Base-by-base conservation (phyloP, 2,329 filamentous ascomycete genomes). In the Fonsecaea erecta region DNA sequence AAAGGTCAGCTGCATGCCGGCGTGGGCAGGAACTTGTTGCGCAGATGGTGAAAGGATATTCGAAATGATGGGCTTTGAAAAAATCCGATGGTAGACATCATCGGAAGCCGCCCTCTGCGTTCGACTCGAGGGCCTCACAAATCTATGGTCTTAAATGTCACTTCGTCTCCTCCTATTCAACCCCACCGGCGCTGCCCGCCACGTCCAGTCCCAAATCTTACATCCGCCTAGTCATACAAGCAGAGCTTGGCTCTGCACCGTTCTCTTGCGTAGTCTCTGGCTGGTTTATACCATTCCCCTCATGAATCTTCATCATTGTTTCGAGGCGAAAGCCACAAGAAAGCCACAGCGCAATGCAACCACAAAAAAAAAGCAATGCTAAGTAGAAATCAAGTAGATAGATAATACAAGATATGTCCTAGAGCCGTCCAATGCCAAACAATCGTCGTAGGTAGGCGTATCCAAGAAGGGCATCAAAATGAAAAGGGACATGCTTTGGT, bases 331-430 rank as follows among this genome's bases (percentile, higher is more conserved):
- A 37, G 26, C 57, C 55, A 34, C 53, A n/a, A 21, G 34, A 64
- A 37, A 62, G 24, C n/a, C 26, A 52, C 52, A 14, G 18, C 28
- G 16, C 52, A 46, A 54, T 52, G 53, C 63, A 63, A 62, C 40
- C 48, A 51, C 46, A 52, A 64, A 62, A 21, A 37, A 32, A n/a
- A 52, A 63, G 61, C 57, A 64, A 66, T 66, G 63, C 64, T 59
- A 60, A 60, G 43, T 52, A 24, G 21, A 26, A 53, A 59, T 60
- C 51, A 56, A 48, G 35, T 40, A 30, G 55, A 43, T 67, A 65
- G 62, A 67, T 69, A 69, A 65, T 67, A 69, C 67, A 69, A 37
- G 37, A 66, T 64, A 59, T 63, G 28, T 64, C 53, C 60, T 60
- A 52, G 60, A 53, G 52, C 24, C 40, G 21, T 48, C 24, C 43